Percentiles rank a stretch among this genome's conserved stretches.
phyloP scores from a whole-genome alignment of 2,329 filamentous ascomycete species.

The Metarhizium album region DNA sequence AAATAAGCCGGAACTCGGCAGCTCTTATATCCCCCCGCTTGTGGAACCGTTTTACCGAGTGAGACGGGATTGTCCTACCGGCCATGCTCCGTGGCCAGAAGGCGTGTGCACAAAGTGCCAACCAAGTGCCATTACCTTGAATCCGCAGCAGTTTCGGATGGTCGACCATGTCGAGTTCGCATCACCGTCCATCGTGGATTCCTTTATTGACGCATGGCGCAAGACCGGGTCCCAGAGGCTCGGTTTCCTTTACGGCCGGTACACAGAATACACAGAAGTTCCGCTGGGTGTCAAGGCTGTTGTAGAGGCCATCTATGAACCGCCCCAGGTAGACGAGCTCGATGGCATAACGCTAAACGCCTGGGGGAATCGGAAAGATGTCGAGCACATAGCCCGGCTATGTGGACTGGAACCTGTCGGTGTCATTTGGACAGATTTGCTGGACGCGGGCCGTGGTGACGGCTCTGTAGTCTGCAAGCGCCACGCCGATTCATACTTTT shows the following conservation, averaged over 20 bases:
- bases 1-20: constrained; percentile 88
- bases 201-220: constrained; percentile 87
- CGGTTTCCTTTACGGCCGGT: constrained; percentile 84
- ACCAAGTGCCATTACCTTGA: constrained; percentile 88
- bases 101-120: constrained; percentile 98
- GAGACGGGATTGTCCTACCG: constrained; percentile 77
- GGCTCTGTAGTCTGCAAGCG: constrained; percentile 89
- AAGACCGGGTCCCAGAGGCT: constrained; percentile 73
- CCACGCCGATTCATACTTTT: constrained; percentile 88
- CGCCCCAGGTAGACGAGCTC: constrained; percentile 77
- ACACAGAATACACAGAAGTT: constrained; percentile 83
- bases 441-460: constrained; percentile 70
- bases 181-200: constrained; percentile 71
- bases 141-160: constrained; percentile 90
- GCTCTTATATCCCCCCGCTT: constrained; percentile 91
- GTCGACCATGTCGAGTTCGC: constrained; percentile 98
- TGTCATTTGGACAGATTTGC: constrained; percentile 87
- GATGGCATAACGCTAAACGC: constrained; percentile 79
- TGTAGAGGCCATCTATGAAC: constrained; percentile 94
- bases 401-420: constrained; percentile 85
- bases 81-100: constrained; percentile 87
- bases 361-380: constrained; percentile 74
- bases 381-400: constrained; percentile 68
- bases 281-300: constrained; percentile 91
- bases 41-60: constrained; percentile 90